phyloP scores from a whole-genome alignment of 371 early-diverging fungal genomes.

The Mortierella sp. region DNA sequence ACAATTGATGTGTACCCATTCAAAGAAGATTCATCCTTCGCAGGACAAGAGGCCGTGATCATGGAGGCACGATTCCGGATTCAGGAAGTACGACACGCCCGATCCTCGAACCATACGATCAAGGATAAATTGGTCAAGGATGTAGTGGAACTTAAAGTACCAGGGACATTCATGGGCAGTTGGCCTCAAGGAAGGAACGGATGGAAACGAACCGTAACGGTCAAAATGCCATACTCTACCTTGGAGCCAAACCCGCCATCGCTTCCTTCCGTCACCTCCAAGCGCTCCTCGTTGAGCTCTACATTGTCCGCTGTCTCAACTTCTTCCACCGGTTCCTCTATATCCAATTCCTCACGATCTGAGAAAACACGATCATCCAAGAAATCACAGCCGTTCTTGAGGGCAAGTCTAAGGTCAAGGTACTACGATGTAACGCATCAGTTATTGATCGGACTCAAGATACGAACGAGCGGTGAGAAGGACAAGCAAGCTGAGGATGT shows the following conservation, averaged over 20 bases:
- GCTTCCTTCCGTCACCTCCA: too few relatives aligned
- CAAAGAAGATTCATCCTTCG: conserved; percentile 1
- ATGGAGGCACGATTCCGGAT: conserved; percentile 22
- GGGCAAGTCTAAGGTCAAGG: conserved; percentile 8
- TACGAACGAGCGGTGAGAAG: conserved; percentile 24
- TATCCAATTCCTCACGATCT: neutral
- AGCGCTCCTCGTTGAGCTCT: too few relatives aligned
- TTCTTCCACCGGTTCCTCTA: too few relatives aligned
- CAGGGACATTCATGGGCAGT: conserved; percentile 11
- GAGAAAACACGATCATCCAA: neutral
- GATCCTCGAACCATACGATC: conserved; percentile 1
- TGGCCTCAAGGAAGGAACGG: conserved; percentile 23
- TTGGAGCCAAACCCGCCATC: neutral
- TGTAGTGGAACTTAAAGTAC: conserved; percentile 1
- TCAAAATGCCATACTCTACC: conserved; percentile 1
- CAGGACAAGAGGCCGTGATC: conserved; percentile 11
- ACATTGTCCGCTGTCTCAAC: too few relatives aligned
- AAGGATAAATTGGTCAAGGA: conserved; percentile 3
- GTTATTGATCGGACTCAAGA: conserved; percentile 9
- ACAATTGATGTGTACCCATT: conserved; percentile 7
- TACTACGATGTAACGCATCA: conserved; percentile 21
- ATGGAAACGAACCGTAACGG: conserved; percentile 10
- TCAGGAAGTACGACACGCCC: conserved; percentile 6
- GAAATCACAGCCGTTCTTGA: neutral
- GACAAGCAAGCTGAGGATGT: conserved; percentile 17